Base-by-base conservation (phyloP, 805 yeast species). In the Maudiozyma saulgeensis region DNA sequence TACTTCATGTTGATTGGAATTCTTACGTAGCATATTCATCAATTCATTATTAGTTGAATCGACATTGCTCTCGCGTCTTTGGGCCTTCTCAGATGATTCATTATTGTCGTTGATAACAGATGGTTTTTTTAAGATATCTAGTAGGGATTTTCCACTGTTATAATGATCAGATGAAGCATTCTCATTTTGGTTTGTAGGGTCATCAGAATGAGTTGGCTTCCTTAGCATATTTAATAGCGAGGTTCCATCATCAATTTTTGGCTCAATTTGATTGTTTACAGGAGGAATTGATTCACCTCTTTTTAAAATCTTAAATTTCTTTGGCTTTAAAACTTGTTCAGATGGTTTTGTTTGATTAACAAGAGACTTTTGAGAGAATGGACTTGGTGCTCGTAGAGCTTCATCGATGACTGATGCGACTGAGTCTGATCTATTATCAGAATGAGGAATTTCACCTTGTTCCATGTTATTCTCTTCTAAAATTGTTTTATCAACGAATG, bases 241-340 rank as follows among this genome's bases (percentile, higher is more conserved):
- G 21, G 3, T 6, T 15, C 41, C 35, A 13, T 19, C 13, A 9
- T 34, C 44, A 6, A 18, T 13, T 26, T 12, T 38, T n/a, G 39
- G 37, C 9, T 13, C 32, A 21, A n/a, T 18, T 4, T 45, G 43
- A 2, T 31, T 26, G 15, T 55, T 59, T 19, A 8, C 15, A 8
- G 4, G n/a, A 16, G 44, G 44, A 16, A 69, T 48, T 3, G 56
- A 57, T 49, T 71, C 69, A 18, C 74, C 73, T 43, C 73, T 62
- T 49, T 67, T 71, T 48, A 70, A 46, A 2, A 70, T 39, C 49
- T 62, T 68, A 43, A 68, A 54, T n/a, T 53, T 49, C 49, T 66
- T 69, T 3, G 66, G 68, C 48, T 63, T 68, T 12, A 56, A 53
- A 11, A 49, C 51, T 6, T 48, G 34, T n/a, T 41, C 13, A 11